Conservation (phyloP, 352 stramenopile genomes). For the Thalassiosira livingstoniorum region DNA sequence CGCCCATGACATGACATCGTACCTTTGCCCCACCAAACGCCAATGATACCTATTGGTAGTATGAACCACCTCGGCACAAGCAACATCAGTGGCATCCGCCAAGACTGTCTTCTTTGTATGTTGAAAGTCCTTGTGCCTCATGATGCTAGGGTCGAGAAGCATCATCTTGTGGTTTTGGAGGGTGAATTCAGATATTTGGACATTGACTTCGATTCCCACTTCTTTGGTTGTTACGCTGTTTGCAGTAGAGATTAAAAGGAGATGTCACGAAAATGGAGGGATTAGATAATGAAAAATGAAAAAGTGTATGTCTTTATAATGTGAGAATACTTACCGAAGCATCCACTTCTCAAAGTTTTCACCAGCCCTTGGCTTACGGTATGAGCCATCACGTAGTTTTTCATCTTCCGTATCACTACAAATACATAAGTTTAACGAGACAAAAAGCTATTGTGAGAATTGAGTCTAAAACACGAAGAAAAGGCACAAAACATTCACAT, state of each 20-base stretch:
- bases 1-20: slow-evolving; percentile 90
- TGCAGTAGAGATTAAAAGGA: too few species aligned
- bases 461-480: too few species aligned
- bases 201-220: slow-evolving; percentile 90
- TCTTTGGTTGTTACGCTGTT: slow-evolving; percentile 87
- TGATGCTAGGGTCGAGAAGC: slow-evolving; percentile 87
- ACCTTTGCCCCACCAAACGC: slow-evolving; percentile 88
- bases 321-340: too few species aligned
- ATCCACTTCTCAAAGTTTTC: slow-evolving; percentile 90
- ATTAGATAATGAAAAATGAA: too few species aligned
- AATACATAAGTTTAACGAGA: too few species aligned
- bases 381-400: slow-evolving; percentile 84
- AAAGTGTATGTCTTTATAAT: too few species aligned
- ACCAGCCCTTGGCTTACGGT: slow-evolving; percentile 79
- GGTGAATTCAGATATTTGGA: slow-evolving; percentile 93
- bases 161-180: slow-evolving; percentile 92
- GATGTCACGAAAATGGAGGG: too few species aligned
- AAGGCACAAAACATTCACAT: too few species aligned
- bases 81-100: slow-evolving; percentile 83
- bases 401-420: slow-evolving; percentile 88
- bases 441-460: too few species aligned
- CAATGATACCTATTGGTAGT: slow-evolving; percentile 90
- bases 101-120: slow-evolving; percentile 80
- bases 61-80: slow-evolving; percentile 89
- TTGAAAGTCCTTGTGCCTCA: slow-evolving; percentile 89